These are phyloP conservation scores for Firmiana major DNA, from an alignment of 345 rosid species.

Conservation along the genomic window DNA sequence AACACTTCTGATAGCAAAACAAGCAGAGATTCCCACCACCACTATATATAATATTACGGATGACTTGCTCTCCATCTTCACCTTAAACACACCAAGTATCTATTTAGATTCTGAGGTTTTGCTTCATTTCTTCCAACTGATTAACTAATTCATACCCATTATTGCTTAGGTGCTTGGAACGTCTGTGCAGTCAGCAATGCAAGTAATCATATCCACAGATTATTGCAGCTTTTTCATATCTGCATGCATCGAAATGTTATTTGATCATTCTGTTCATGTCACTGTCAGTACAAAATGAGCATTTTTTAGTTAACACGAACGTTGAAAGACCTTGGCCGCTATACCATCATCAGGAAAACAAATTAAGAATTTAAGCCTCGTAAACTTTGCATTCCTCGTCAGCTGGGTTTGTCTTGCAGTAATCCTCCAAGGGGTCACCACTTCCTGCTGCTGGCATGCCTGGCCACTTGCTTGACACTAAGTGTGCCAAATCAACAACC, in stretches of 20 bases:
- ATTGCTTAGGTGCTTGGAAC: no score
- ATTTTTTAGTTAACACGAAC: slow-evolving; percentile 3
- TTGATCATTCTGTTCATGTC: slow-evolving; percentile 11
- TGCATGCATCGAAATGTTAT: background rate
- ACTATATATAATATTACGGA: no score
- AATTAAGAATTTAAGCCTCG: slow-evolving; percentile 41
- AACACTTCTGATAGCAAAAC: no score
- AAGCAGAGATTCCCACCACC: no score
- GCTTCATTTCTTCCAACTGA: no score
- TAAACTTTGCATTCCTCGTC: slow-evolving; percentile 92
- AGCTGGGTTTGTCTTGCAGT: slow-evolving; percentile 84
- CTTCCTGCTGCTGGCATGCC: slow-evolving; percentile 55
- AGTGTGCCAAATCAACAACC: slow-evolving; percentile 92
- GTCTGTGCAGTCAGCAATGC: no score
- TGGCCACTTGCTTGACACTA: slow-evolving; percentile 90
- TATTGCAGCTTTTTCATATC: background rate
- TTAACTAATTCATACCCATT: no score
- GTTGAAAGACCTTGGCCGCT: slow-evolving; percentile 4
- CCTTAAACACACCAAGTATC: no score
- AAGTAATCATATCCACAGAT: background rate
- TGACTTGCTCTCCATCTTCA: no score
- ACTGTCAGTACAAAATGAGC: slow-evolving; percentile 18
- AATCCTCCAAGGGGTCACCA: slow-evolving; percentile 92
- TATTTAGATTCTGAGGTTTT: no score
- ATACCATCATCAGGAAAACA: background rate